phyloP scores from a whole-genome alignment of 352 stramenopile genomes.

The Globisporangium iwayamae region DNA sequence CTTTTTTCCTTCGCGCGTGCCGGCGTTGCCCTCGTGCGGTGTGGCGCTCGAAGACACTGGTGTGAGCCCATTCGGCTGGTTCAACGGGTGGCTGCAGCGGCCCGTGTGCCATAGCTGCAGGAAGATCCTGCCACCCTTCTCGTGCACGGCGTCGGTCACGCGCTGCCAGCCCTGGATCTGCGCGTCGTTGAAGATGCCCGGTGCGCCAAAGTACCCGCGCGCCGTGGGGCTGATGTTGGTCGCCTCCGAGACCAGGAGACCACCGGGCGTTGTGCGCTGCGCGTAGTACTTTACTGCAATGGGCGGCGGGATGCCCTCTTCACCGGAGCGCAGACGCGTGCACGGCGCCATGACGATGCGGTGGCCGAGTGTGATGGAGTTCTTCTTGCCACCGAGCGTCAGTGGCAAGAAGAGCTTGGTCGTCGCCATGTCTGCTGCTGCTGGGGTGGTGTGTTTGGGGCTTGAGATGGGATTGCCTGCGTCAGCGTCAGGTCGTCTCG shows the following conservation, averaged over 20 bases:
- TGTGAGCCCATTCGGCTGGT: conserved; percentile 28
- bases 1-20: not conserved
- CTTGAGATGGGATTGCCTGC: too few species aligned
- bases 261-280: conserved; percentile 43
- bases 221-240: conserved; percentile 40
- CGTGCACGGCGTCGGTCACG: conserved; percentile 53
- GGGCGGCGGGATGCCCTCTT: conserved; percentile 26
- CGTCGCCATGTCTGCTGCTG: too few species aligned
- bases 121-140: conserved; percentile 53
- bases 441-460: too few species aligned
- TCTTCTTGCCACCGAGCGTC: conserved; percentile 21
- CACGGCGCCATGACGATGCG: conserved; percentile 43
- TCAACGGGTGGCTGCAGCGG: conserved; percentile 41
- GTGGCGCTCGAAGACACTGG: conserved; percentile 31
- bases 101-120: conserved; percentile 77
- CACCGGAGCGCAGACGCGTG: conserved; percentile 28
- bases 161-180: conserved; percentile 40
- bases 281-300: conserved; percentile 55
- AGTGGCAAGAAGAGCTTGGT: conserved; percentile 26
- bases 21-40: not conserved
- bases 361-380: conserved; percentile 27
- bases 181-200: conserved; percentile 33
- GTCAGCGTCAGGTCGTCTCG: too few species aligned
- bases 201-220: conserved; percentile 19
- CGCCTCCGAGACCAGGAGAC: conserved; percentile 56